Percentiles rank a stretch among this genome's conserved stretches.
Conservation (phyloP, 2,329 filamentous ascomycete species). For the Trichophyton schoenleinii region DNA sequence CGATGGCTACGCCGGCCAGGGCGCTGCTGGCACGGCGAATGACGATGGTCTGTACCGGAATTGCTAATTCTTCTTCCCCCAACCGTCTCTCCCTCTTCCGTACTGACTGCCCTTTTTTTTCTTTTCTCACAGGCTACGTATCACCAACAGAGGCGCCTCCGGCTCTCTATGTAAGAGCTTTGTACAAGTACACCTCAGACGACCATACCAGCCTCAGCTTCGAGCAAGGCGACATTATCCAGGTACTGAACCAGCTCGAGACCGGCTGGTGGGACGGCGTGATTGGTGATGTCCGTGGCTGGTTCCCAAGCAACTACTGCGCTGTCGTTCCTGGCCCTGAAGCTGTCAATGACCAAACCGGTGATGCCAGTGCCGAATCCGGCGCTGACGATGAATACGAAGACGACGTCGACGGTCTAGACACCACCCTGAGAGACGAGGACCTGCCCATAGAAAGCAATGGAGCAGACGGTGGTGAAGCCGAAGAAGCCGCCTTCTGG, state of each 20-base stretch:
- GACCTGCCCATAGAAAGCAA: slow-evolving; percentile 54
- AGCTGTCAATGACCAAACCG: slow-evolving; percentile 41
- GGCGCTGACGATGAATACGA: slow-evolving; percentile 50
- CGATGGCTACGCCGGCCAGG: background rate
- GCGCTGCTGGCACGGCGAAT: background rate
- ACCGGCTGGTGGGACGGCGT: slow-evolving; percentile 99
- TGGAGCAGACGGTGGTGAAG: slow-evolving; percentile 41
- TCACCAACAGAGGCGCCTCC: slow-evolving; percentile 31
- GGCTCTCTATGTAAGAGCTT: slow-evolving; percentile 73
- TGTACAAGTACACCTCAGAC: slow-evolving; percentile 97
- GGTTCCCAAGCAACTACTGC: slow-evolving; percentile 99
- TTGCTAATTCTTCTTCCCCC: background rate
- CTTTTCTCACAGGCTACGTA: background rate
- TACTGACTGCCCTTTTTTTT: background rate
- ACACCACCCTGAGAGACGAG: slow-evolving; percentile 51
- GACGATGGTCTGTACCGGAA: background rate
- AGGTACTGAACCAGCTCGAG: slow-evolving; percentile 94
- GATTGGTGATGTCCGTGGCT: slow-evolving; percentile 89
- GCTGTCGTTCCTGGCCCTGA: slow-evolving; percentile 67
- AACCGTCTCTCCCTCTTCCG: background rate
- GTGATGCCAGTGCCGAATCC: slow-evolving; percentile 39
- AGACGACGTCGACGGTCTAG: slow-evolving; percentile 51
- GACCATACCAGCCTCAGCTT: slow-evolving; percentile 95
- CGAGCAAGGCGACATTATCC: slow-evolving; percentile 90
- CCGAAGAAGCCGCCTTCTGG: slow-evolving; percentile 91